phyloP scores from a whole-genome alignment of 345 rosid genomes.

The Populus alba region DNA sequence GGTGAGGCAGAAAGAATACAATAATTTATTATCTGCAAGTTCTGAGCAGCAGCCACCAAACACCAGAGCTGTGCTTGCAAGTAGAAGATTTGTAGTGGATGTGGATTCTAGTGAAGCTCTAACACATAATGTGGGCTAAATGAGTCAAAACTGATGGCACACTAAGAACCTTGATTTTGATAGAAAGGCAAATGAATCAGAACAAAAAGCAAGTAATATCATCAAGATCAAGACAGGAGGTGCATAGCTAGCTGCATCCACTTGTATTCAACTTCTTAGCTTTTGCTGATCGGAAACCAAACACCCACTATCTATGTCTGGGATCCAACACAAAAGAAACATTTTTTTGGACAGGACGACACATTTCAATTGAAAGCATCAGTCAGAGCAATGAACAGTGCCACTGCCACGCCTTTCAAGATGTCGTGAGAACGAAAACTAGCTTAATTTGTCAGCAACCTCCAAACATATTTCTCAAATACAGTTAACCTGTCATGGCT shows the following conservation, averaged over 20 bases:
- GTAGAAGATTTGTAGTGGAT: not conserved
- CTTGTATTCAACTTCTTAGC: slow-evolving; percentile 67
- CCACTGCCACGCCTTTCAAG: slow-evolving; percentile 14
- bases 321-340: slow-evolving; percentile 41
- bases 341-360: slow-evolving; percentile 28
- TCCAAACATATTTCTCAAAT: slow-evolving; percentile 37
- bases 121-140: not conserved
- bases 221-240: slow-evolving; percentile 48
- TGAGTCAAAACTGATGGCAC: slow-evolving; percentile 37
- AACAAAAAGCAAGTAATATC: slow-evolving; percentile 62
- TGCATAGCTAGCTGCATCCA: slow-evolving; percentile 53
- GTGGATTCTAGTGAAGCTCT: not conserved
- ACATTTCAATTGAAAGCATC: slow-evolving; percentile 24
- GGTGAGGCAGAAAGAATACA: not conserved
- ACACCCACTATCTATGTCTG: slow-evolving; percentile 65
- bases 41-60: not conserved
- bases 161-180: slow-evolving; percentile 51
- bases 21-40: not conserved
- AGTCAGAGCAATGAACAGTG: slow-evolving; percentile 26
- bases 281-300: slow-evolving; percentile 52
- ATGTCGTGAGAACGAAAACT: slow-evolving; percentile 27
- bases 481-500: slow-evolving; percentile 34
- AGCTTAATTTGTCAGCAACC: slow-evolving; percentile 53
- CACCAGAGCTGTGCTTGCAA: not conserved
- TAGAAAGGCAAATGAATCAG: slow-evolving; percentile 80